These are phyloP conservation scores for Wallacemonas rigidus DNA, from an alignment of 208 protist species.

Conservation along the genomic window DNA sequence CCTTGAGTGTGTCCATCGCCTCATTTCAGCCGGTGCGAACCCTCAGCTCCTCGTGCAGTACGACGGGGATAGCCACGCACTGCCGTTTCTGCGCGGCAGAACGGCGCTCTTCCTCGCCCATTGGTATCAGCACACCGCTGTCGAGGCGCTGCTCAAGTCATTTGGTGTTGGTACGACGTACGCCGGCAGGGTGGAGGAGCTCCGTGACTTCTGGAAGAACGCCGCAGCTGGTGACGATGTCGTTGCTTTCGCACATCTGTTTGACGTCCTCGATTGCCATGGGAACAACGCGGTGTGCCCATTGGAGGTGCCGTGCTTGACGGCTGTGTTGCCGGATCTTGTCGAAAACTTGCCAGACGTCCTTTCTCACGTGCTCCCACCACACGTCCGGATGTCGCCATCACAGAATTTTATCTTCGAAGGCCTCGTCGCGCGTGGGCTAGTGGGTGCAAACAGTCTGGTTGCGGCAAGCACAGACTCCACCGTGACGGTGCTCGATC, in stretches of 20 bases:
- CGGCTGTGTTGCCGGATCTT: constrained; percentile 22
- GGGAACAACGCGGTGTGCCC: not conserved
- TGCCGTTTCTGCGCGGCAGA: constrained; percentile 20
- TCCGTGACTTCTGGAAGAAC: not conserved
- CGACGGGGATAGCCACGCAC: not conserved
- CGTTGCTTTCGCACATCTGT: constrained; percentile 30
- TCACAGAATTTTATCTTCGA: constrained; percentile 41
- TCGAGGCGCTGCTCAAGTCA: constrained; percentile 14
- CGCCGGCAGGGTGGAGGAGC: not conserved
- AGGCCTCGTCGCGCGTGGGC: constrained; percentile 31
- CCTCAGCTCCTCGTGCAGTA: constrained; percentile 20
- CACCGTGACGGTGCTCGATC: constrained; percentile 27
- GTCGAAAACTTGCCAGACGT: constrained; percentile 22
- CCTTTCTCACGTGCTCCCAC: constrained; percentile 25
- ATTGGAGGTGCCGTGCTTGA: constrained; percentile 15
- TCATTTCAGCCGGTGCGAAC: constrained; percentile 35
- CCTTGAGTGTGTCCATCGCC: constrained; percentile 32
- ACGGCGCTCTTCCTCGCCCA: constrained; percentile 58
- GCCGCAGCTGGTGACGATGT: constrained; percentile 16
- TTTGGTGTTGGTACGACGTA: not conserved
- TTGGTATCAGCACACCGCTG: constrained; percentile 28
- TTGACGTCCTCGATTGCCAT: constrained; percentile 48
- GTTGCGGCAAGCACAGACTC: not conserved
- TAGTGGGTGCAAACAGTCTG: constrained; percentile 7
- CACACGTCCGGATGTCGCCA: constrained; percentile 21